A percentile compares a stretch with the other conserved stretches of the same genome.
Conservation (phyloP, 345 rosid species). For the Xanthoceras sorbifolium region DNA sequence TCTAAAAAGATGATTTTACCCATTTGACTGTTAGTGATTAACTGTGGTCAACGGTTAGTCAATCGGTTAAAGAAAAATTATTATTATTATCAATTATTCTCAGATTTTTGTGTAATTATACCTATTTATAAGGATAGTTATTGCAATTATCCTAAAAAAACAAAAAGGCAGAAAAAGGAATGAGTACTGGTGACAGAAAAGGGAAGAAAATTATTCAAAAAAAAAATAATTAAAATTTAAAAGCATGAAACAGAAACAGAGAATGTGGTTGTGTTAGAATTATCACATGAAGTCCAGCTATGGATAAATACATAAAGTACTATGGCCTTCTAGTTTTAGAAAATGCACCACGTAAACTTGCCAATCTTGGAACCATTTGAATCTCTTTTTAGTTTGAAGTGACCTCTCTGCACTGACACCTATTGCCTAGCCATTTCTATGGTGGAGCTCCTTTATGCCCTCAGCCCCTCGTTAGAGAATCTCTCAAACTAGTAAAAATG, state of each 20-base stretch:
- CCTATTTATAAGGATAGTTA: too few species aligned
- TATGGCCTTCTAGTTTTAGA: constrained; percentile 22
- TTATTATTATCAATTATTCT: too few species aligned
- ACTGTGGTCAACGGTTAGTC: too few species aligned
- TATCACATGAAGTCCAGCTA: neutral
- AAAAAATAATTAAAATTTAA: neutral
- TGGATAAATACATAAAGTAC: neutral
- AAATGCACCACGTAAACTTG: constrained; percentile 12
- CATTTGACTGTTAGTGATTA: too few species aligned
- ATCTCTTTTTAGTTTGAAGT: constrained; percentile 19
- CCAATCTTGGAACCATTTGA: neutral
- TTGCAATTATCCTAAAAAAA: too few species aligned
- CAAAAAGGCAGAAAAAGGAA: neutral
- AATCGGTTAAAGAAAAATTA: too few species aligned
- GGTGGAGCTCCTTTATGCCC: constrained; percentile 27
- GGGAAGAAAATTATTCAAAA: neutral
- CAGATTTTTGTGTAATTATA: too few species aligned
- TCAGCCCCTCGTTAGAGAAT: constrained; percentile 21
- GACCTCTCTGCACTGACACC: constrained; percentile 16
- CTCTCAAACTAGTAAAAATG: constrained; percentile 18
- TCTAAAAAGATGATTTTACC: too few species aligned
- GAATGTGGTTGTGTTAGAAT: neutral
- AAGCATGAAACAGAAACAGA: neutral
- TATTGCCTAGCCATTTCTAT: neutral
- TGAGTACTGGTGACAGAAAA: neutral